Evolutionary conservation across 2,329 filamentous ascomycete genomes (phyloP), one percentile per base, ranked within the genome.

Genomic region (Beauveria caledonica): DNA sequence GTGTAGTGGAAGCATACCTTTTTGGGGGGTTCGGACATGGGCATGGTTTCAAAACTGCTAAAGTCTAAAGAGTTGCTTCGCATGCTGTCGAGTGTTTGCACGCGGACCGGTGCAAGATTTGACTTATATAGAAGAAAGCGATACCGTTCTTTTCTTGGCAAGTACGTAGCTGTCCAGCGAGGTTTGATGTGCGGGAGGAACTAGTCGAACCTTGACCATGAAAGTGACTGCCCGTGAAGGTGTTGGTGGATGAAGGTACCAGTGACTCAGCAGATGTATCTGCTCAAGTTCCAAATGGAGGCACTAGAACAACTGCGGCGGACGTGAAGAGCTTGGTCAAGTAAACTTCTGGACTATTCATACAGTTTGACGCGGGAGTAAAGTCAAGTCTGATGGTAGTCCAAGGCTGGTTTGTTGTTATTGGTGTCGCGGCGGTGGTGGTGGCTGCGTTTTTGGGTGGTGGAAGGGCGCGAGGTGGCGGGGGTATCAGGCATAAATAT

Each of bases 21-120:
- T 46, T 62, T 62, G 39, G 36, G 48, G 6, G 40, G 8, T 21
- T 21, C 49, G 19, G 46, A 19, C n/a, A 29, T 25, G 40, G 15
- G 21, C 33, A 54, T 58, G 10, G 46, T 45, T 59, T 59, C 56
- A 25, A 59, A 59, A 15, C 56, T 59, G 48, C 56, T 59, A 25
- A 52, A 59, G 25, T 59, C 56, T 45, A 59, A 4, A 36, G 56
- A 59, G 15, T 45, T 51, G 56, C 56, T 59, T 51, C 56, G 23
- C 56, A 59, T 59, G 7, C 5, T 52, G 42, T 36, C n/a, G 36
- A 19, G 5, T 33, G 5, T 33, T 11, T 15, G 48, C 56, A 59
- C 56, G 8, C 21, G 25, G 44, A 25, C 9, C 36, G 13, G 56
- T 59, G 56, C 48, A 23, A 42, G 36, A 10, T 19, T 36, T 42